These are phyloP conservation scores for Collariella sp. DNA, from an alignment of 495 filamentous ascomycete species.

Conservation along the genomic window DNA sequence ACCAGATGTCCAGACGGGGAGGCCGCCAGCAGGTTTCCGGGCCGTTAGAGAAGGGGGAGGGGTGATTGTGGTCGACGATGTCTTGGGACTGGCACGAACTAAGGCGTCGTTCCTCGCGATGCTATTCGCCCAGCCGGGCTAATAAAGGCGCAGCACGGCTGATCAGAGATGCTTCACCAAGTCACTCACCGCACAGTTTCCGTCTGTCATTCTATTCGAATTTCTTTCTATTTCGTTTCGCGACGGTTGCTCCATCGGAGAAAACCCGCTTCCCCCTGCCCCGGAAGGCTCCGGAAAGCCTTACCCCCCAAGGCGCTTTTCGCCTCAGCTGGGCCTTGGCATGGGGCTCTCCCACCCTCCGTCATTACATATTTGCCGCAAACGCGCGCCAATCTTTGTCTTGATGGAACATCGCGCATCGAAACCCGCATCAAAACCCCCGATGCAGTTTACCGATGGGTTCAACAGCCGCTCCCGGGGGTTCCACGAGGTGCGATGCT, in stretches of 20 bases:
- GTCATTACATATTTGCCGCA: slow-evolving; percentile 4
- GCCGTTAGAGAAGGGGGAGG: not conserved
- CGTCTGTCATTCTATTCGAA: not conserved
- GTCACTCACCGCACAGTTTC: slow-evolving; percentile 1
- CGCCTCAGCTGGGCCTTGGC: slow-evolving; percentile 15
- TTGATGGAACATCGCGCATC: not conserved
- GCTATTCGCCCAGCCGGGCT: slow-evolving; percentile 6
- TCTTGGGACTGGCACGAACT: not conserved
- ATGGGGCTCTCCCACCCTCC: not conserved
- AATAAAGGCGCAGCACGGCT: slow-evolving; percentile 16
- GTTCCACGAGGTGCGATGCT: not conserved
- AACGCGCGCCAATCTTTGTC: slow-evolving; percentile 8
- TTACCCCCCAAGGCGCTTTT: slow-evolving; percentile 12
- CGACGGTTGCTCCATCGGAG: slow-evolving; percentile 21
- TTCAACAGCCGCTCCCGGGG: not conserved
- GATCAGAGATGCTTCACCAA: not conserved
- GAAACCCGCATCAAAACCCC: not conserved
- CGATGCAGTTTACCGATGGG: not conserved
- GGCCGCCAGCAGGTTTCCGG: slow-evolving; percentile 9
- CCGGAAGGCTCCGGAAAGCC: slow-evolving; percentile 9
- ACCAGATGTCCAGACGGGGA: not conserved
- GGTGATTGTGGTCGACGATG: not conserved
- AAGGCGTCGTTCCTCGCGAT: slow-evolving; percentile 1
- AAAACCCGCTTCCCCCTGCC: not conserved
- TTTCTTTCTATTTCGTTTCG: slow-evolving; percentile 3